Evolutionary conservation across 164 flowering plant species (phyloP).

Genomic region (Magnolia kwangsiensis): DNA sequence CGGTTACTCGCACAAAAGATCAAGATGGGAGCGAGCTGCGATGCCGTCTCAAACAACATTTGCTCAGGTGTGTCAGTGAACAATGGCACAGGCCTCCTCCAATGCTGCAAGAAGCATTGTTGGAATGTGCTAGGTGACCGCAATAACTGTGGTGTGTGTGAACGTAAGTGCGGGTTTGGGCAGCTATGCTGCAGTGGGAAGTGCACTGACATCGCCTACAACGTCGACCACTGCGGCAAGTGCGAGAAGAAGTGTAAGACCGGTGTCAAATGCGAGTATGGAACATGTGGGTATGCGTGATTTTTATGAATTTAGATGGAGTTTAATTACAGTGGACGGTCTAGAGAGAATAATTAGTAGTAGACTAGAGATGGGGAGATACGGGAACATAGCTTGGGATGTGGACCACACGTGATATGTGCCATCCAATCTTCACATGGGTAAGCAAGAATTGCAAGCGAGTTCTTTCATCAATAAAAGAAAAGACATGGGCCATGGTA

Average conservation of each 20-base stretch:
- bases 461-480: not conserved
- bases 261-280: slow-evolving; percentile 43
- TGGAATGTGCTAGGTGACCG: slow-evolving; percentile 43
- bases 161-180: slow-evolving; percentile 38
- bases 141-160: slow-evolving; percentile 59
- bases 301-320: not conserved
- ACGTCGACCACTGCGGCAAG: slow-evolving; percentile 50
- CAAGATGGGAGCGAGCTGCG: slow-evolving; percentile 22
- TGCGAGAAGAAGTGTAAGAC: slow-evolving; percentile 36
- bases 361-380: slow-evolving; percentile 2
- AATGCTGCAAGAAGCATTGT: slow-evolving; percentile 70
- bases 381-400: not conserved
- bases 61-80: slow-evolving; percentile 24
- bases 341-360: slow-evolving; percentile 1
- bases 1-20: slow-evolving; percentile 10
- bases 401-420: not conserved
- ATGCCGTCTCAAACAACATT: slow-evolving; percentile 10
- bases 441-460: not conserved
- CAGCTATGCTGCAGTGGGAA: slow-evolving; percentile 51
- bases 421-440: not conserved
- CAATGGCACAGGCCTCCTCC: slow-evolving; percentile 25
- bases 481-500: not conserved
- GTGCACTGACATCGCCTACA: slow-evolving; percentile 27
- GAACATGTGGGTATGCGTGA: slow-evolving; percentile 58
- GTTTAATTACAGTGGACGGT: too few relatives aligned